Evolutionary conservation across 2,329 filamentous ascomycete genomes (phyloP).

Genomic region (Boeremia lycopersici): DNA sequence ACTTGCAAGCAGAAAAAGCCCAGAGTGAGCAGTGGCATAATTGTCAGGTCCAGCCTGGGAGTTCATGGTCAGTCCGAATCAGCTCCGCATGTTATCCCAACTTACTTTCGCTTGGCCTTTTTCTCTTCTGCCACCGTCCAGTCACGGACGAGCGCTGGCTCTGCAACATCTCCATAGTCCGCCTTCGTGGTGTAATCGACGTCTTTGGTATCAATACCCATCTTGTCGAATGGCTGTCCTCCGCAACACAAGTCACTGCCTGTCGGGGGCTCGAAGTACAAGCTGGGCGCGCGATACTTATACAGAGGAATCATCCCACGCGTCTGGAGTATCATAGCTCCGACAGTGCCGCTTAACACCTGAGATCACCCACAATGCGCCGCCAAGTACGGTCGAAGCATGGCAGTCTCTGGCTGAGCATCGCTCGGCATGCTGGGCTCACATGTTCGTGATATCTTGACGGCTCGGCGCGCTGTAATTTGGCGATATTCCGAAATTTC

Average conservation of each 20-base stretch:
- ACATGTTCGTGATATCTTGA: background rate
- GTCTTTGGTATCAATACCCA: constrained; percentile 13
- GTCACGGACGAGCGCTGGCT: constrained; percentile 13
- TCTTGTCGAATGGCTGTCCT: background rate
- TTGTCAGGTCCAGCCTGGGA: constrained; percentile 24
- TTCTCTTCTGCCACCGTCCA: constrained; percentile 40
- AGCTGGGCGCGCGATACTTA: constrained; percentile 2
- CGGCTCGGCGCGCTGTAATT: constrained; percentile 8
- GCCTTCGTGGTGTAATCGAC: constrained; percentile 10
- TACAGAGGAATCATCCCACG: background rate
- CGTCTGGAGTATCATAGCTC: background rate
- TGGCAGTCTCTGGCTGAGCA: constrained; percentile 20
- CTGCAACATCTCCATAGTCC: background rate
- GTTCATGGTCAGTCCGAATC: background rate
- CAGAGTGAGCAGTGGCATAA: constrained; percentile 43
- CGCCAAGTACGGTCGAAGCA: constrained; percentile 19
- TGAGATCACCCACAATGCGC: background rate
- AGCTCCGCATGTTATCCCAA: background rate
- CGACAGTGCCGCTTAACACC: constrained; percentile 2
- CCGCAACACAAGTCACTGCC: background rate
- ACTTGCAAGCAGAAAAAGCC: constrained; percentile 41
- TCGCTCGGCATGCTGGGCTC: constrained; percentile 19
- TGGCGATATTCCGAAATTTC: constrained; percentile 1
- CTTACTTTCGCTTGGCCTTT: constrained; percentile 40
- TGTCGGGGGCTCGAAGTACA: background rate